Conservation (phyloP, 345 rosid species). For the Eucalyptus sp. region DNA sequence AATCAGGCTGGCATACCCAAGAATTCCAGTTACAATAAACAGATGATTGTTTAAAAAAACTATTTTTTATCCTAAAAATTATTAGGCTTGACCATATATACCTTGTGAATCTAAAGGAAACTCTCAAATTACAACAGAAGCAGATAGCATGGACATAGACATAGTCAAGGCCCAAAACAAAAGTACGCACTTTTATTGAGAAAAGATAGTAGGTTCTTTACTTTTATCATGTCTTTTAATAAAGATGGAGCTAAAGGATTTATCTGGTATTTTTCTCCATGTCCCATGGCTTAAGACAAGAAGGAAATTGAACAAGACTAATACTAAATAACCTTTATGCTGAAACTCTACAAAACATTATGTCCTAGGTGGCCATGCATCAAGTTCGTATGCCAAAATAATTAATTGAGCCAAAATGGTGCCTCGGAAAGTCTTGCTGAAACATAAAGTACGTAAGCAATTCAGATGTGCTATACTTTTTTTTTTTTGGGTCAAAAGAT, state of each 20-base stretch:
- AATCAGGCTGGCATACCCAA: background rate
- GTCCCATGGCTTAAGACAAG: too few species aligned
- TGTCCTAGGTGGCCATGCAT: background rate
- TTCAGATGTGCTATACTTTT: background rate
- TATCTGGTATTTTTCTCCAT: background rate
- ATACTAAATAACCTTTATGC: too few species aligned
- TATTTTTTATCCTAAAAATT: background rate
- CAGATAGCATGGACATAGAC: background rate
- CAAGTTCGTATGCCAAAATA: background rate
- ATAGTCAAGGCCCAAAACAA: background rate
- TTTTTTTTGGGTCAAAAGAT: too few species aligned
- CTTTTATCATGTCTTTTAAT: background rate
- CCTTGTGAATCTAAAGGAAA: background rate
- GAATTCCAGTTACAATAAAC: background rate
- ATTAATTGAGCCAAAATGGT: background rate
- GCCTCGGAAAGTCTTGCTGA: background rate
- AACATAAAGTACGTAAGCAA: background rate
- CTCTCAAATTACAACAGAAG: background rate
- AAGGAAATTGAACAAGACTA: too few species aligned
- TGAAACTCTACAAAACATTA: too few species aligned
- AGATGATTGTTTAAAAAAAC: background rate
- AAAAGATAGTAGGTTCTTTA: background rate
- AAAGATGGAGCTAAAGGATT: background rate
- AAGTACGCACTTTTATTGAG: background rate
- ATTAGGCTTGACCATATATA: background rate